A percentile compares a stretch with the other conserved stretches of the same genome.
Evolutionary conservation across 768 basidiomycete genomes (phyloP).

Genomic region (Naganishia randhawae): DNA sequence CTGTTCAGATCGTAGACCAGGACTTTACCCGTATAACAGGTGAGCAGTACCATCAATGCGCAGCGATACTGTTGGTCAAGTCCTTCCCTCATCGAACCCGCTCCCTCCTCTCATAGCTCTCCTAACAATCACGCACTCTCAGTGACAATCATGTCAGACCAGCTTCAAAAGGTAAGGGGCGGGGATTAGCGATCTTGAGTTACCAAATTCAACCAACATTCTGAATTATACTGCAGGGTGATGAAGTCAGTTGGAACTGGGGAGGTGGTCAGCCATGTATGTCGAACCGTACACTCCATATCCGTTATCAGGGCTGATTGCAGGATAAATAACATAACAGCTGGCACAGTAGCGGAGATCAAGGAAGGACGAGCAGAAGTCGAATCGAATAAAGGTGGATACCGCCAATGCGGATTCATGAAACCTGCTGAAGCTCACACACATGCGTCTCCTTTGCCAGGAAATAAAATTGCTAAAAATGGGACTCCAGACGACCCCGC

Average conservation of each 20-base stretch:
- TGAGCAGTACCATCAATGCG: too few relatives aligned
- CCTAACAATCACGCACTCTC: neutral
- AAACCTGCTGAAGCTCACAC: neutral
- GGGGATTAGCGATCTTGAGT: neutral
- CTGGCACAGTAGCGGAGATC: conserved; percentile 53
- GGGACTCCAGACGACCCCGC: conserved; percentile 57
- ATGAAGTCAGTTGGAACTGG: conserved; percentile 50
- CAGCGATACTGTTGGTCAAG: too few relatives aligned
- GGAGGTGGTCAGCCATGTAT: conserved; percentile 43
- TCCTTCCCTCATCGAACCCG: too few relatives aligned
- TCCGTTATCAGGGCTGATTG: neutral
- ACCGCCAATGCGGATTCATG: neutral
- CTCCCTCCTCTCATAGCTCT: too few relatives aligned
- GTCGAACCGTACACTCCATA: conserved; percentile 1
- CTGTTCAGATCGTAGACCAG: neutral
- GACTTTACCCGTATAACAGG: too few relatives aligned
- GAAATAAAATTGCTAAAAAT: conserved; percentile 55
- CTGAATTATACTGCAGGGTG: conserved; percentile 30
- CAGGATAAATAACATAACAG: conserved; percentile 19
- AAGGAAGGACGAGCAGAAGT: conserved; percentile 55
- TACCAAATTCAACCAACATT: neutral
- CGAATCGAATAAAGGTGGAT: conserved; percentile 54
- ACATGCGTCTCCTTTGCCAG: conserved; percentile 40
- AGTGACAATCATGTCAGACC: neutral
- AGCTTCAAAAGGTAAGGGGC: conserved; percentile 3